These are phyloP conservation scores for Rhodocollybia butyracea DNA, from an alignment of 768 basidiomycete species.

Conservation along the genomic window DNA sequence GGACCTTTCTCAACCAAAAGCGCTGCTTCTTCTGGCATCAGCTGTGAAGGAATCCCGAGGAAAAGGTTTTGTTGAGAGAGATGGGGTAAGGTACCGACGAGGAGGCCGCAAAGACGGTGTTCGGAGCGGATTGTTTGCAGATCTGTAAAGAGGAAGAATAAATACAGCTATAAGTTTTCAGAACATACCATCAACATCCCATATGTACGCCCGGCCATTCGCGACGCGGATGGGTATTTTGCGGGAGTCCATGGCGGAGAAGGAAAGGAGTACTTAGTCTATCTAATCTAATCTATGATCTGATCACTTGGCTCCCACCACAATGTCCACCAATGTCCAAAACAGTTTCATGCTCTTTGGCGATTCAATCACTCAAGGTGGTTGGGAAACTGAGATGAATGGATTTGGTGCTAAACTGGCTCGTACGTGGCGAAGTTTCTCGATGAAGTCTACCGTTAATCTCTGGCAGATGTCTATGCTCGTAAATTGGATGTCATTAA, in stretches of 20 bases:
- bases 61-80: conserved; percentile 96
- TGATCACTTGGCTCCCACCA: not conserved
- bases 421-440: no score
- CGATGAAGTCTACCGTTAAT: no score
- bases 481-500: conserved; percentile 86
- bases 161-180: no score
- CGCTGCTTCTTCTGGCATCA: conserved; percentile 91
- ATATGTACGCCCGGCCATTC: conserved; percentile 81
- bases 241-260: conserved; percentile 16
- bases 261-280: not conserved
- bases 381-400: conserved; percentile 45
- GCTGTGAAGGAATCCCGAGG: conserved; percentile 83
- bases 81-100: conserved; percentile 91
- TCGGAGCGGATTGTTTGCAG: conserved; percentile 75
- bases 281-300: conserved; percentile 9
- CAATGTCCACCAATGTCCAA: conserved; percentile 58
- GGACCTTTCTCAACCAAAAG: conserved; percentile 80
- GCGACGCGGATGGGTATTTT: conserved; percentile 72
- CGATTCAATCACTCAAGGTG: conserved; percentile 76
- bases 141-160: conserved; percentile 41
- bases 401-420: conserved; percentile 71
- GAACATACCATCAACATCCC: conserved; percentile 77
- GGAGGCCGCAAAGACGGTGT: conserved; percentile 80
- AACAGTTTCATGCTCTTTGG: conserved; percentile 76
- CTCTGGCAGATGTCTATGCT: conserved; percentile 60